Evolutionary conservation across 129 eudicot genomes (phyloP), one percentile per base, ranked within the genome.

Genomic region (Tanacetum coccineum): DNA sequence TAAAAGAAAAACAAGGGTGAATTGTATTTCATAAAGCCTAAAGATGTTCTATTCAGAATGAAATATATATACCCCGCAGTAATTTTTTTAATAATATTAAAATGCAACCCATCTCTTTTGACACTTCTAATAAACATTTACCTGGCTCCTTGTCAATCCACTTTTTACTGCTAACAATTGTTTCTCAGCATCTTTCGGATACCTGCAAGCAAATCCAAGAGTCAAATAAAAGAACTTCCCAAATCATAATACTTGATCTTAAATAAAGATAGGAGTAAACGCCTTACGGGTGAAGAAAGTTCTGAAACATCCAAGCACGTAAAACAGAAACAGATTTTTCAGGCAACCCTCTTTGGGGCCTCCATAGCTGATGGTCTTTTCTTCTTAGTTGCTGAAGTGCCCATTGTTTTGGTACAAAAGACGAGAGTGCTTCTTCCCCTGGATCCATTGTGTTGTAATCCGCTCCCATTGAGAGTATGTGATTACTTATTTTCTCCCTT

Each of bases 241-340:
- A 48, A 62, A 32, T 11, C 50, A 4, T 8, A 45, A 11, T 15
- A 42, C 19, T 42, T 36, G 62, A 47, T 32, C 5, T 58, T 11
- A 46, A 50, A 19, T 9, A 19, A 54, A 15, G 13, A 3, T 63
- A 14, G 2, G 22, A 51, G 48, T 5, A 26, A 54, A 81, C 62
- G 10, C 36, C 91, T 80, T 70, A 93, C 98, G 98, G 98, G 65
- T 93, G 98, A 77, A 93, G 98, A 61, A 93, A 93, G 74, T 93
- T 93, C 66, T 93, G 96, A 70, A 93, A 93, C 98, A 93, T 93
- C 98, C 98, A 93, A 36, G 96, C 91, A 21, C 96, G 88, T 50
- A 93, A 68, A 65, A 93, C 92, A 4, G 96, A 86, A 55, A 93
- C 96, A 12, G 98, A 86, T 78, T 81, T 86, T 74, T 93, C 98